Percentiles rank a stretch among this genome's conserved stretches.
Conservation (phyloP, 106 monocot species). For the Dendrobium catenatum region DNA sequence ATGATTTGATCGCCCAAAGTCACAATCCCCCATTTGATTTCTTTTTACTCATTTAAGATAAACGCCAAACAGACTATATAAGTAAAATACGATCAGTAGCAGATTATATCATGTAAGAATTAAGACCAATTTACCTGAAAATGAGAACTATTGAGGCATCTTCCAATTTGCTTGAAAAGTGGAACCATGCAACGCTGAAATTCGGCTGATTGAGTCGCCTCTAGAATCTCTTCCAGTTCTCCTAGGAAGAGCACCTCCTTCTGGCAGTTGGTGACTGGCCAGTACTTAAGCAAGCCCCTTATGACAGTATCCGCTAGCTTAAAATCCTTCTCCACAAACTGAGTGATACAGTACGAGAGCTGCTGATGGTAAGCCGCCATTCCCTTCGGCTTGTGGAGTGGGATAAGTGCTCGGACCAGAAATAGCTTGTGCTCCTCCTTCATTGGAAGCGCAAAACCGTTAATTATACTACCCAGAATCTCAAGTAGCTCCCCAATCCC, state of each 20-base stretch:
- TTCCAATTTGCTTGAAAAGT: conserved; percentile 37
- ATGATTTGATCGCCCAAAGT: too few relatives aligned
- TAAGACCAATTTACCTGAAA: conserved; percentile 37
- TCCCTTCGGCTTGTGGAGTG: conserved; percentile 42
- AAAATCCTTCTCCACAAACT: conserved; percentile 59
- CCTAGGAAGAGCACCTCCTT: conserved; percentile 52
- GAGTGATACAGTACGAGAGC: conserved; percentile 38
- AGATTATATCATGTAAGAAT: neutral
- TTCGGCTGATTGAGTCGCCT: conserved; percentile 36
- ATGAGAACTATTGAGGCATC: conserved; percentile 64
- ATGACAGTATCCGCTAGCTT: conserved; percentile 49
- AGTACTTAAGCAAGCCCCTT: conserved; percentile 42
- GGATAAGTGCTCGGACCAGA: conserved; percentile 36
- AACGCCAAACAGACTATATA: neutral
- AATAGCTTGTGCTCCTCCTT: conserved; percentile 65
- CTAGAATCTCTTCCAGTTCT: conserved; percentile 50
- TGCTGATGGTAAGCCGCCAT: conserved; percentile 41
- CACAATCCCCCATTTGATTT: neutral
- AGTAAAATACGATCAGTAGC: neutral
- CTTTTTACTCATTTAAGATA: neutral
- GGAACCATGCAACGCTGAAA: conserved; percentile 55
- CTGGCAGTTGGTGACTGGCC: conserved; percentile 47
- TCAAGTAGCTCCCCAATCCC: conserved; percentile 46
- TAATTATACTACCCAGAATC: conserved; percentile 50
- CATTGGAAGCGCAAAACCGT: conserved; percentile 49